Evolutionary conservation across 2,329 filamentous ascomycete species (phyloP).

Genomic region (Venturia effusa): DNA sequence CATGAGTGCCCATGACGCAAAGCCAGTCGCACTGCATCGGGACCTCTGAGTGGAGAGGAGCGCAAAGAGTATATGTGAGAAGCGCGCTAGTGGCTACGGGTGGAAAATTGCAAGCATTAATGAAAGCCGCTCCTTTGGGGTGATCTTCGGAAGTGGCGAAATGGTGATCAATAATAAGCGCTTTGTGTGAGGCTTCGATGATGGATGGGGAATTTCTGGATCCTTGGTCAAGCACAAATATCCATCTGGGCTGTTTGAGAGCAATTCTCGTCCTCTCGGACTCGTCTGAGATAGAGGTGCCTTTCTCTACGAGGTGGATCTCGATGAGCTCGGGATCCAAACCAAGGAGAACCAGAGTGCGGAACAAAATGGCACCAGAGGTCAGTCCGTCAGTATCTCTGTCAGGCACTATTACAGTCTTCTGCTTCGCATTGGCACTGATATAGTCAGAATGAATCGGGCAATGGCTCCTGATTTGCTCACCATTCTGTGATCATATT

Average conservation of each 20-base stretch:
- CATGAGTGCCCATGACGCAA: conserved; percentile 54
- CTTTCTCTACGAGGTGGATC: conserved; percentile 50
- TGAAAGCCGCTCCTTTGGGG: conserved; percentile 41
- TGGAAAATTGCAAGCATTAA: conserved; percentile 53
- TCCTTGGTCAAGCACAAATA: conserved; percentile 58
- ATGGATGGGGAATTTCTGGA: conserved; percentile 45
- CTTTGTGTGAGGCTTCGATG: conserved; percentile 38
- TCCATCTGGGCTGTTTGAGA: conserved; percentile 39
- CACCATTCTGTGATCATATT: conserved; percentile 49
- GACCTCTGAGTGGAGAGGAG: conserved; percentile 42
- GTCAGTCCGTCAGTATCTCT: conserved; percentile 59
- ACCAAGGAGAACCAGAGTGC: conserved; percentile 48
- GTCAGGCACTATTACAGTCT: conserved; percentile 53
- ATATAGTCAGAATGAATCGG: neutral
- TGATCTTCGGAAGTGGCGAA: conserved; percentile 46
- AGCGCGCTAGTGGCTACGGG: conserved; percentile 55
- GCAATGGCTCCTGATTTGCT: conserved; percentile 14
- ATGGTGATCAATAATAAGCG: conserved; percentile 57
- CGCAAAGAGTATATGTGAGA: conserved; percentile 54
- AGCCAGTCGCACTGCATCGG: conserved; percentile 46
- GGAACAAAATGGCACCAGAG: conserved; percentile 51
- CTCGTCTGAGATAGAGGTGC: conserved; percentile 46
- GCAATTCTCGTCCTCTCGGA: conserved; percentile 42
- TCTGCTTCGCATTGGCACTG: conserved; percentile 41
- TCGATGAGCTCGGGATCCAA: conserved; percentile 42